Base-by-base conservation (phyloP, 2,329 filamentous ascomycete species). In the Coniochaeta hoffmannii region DNA sequence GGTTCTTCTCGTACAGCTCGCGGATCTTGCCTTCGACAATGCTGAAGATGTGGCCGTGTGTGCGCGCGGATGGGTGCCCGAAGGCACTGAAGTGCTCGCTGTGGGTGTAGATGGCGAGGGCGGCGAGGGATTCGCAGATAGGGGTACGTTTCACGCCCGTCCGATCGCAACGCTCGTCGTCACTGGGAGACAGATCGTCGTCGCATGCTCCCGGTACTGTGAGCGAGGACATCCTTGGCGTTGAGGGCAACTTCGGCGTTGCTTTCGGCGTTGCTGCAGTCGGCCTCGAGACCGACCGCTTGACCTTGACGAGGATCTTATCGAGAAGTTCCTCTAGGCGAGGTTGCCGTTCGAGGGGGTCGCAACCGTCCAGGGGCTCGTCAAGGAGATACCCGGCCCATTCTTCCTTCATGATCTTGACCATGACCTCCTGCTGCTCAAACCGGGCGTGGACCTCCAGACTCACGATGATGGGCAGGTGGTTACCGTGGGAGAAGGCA, bases 381-480 rank as follows among this genome's bases (percentile, higher is more conserved):
- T 90, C 85, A 11, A 97, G 76, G 6, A 97, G 76, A 63, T 88
- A 73, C 0, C 82, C 85, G 38, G 80, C 81, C 91, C 92, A 99
- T 60, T 89, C 87, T 62, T 96, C 85, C 61, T 85, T 85, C 88
- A 99, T 97, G 60, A 97, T 96, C 55, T 89, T 82, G 11, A 96
- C 92, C 89, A 97, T 97, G 53, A 88, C 80, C 60, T 90, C 85
- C 69, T 99, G 94, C 69, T 97, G 93, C 54, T 89, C 83, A 1
- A 80, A 74, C 58, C 87, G 83, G 14, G 90, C 87, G 69, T 97
- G 93, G 0, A 97, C 89, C 70, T 99, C 94, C 6, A 97, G 78
- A 68, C 91, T 96, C 61, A 97, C 83, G 57, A 97, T 95, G 36
- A 99, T 76, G 0, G 94, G 94, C 19, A 96, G 76, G 53, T 88